phyloP scores from a whole-genome alignment of 2,329 filamentous ascomycete species.

The Botrytis fabae region DNA sequence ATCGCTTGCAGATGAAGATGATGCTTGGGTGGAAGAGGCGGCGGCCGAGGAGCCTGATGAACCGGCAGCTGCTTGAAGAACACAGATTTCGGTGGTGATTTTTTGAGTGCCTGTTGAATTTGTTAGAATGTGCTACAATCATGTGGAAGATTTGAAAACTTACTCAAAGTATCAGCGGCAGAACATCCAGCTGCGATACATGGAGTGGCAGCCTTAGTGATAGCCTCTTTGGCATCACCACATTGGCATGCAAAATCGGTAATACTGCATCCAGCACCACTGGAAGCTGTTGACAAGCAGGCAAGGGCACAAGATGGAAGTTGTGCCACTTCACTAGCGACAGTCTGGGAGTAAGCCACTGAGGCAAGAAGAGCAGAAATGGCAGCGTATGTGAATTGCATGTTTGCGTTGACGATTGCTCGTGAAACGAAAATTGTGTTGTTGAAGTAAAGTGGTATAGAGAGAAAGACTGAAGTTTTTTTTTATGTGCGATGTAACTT shows the following conservation, averaged over 20 bases:
- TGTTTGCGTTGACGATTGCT: conserved; percentile 22
- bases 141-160: conserved; percentile 12
- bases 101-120: background rate
- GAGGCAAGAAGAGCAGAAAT: conserved; percentile 25
- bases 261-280: conserved; percentile 27
- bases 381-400: conserved; percentile 28
- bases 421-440: background rate
- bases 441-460: background rate
- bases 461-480: background rate
- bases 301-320: conserved; percentile 33
- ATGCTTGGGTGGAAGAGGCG: conserved; percentile 7
- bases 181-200: conserved; percentile 32
- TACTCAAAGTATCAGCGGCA: conserved; percentile 32
- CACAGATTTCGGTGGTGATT: conserved; percentile 11
- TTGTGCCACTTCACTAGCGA: conserved; percentile 25
- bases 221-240: conserved; percentile 27
- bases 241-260: conserved; percentile 35
- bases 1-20: conserved; percentile 16
- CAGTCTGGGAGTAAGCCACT: conserved; percentile 31
- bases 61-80: background rate
- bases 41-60: background rate
- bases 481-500: background rate
- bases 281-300: conserved; percentile 31
- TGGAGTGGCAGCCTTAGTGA: conserved; percentile 30
- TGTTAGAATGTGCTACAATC: background rate